Percentiles rank a stretch among this genome's conserved stretches.
Conservation (phyloP, 2,329 filamentous ascomycete species). For the Kalaharituber pfeilii region DNA sequence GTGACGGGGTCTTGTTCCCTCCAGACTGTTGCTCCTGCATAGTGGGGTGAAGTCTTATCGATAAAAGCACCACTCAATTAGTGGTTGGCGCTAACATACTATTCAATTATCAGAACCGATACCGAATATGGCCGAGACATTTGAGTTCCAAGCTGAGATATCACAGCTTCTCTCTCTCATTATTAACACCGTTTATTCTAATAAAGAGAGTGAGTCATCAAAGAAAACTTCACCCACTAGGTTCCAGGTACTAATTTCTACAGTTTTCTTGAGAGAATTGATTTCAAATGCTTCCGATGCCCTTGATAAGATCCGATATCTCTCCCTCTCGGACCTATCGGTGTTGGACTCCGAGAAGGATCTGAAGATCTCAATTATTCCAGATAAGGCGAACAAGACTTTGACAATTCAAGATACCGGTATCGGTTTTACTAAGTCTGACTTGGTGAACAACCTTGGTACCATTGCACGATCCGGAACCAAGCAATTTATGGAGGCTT, state of each 20-base stretch:
- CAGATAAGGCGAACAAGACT: slow-evolving; percentile 93
- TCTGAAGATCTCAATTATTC: slow-evolving; percentile 96
- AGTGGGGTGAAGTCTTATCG: background rate
- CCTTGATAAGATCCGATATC: slow-evolving; percentile 99
- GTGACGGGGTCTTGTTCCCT: background rate
- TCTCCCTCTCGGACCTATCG: slow-evolving; percentile 88
- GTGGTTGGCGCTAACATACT: background rate
- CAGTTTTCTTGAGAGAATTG: slow-evolving; percentile 84
- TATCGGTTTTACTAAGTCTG: slow-evolving; percentile 99
- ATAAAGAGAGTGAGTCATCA: slow-evolving; percentile 60
- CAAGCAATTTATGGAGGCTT: slow-evolving; percentile 99
- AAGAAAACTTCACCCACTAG: too few species aligned
- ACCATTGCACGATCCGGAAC: slow-evolving; percentile 98
- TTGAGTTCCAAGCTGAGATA: slow-evolving; percentile 99
- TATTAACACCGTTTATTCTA: slow-evolving; percentile 99
- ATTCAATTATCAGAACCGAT: background rate
- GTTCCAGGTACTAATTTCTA: too few species aligned
- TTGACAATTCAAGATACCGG: slow-evolving; percentile 91
- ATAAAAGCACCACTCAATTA: background rate
- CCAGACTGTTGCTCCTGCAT: background rate
- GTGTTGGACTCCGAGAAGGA: slow-evolving; percentile 97
- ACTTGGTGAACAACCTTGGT: slow-evolving; percentile 99
- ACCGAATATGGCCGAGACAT: slow-evolving; percentile 76
- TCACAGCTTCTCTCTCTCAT: slow-evolving; percentile 99
- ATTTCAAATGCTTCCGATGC: slow-evolving; percentile 98